Base-by-base conservation (phyloP, 1,284 basidiomycete genomes). In the Ganoderma resinaceum region DNA sequence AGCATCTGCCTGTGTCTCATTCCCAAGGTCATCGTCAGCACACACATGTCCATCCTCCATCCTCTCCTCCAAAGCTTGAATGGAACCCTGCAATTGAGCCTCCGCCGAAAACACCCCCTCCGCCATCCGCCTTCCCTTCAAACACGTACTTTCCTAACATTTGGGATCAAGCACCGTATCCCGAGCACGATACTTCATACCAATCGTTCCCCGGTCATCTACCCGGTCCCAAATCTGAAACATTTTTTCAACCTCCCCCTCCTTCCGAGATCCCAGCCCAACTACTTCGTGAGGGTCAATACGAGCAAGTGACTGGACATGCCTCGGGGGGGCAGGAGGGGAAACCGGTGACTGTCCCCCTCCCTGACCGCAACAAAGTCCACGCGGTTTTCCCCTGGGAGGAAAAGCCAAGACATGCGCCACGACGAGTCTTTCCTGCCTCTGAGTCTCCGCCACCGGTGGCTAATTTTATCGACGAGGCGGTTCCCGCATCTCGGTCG, bases 341-440 rank as follows among this genome's bases (percentile, higher is more conserved):
- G 46, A 49, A 26, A 23, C 12, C 5, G 23, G 23, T 14, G 46
- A 68, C 66, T 26, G 70, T 82, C 20, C 86, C 87, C 11, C 85
- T 83, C 66, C 95, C 96, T 1, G 92, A 97, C 77, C 86, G 83
- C 20, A 81, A 80, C 35, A 93, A 93, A 74, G 87, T 97, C 35
- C 91, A 91, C 72, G 83, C 87, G 31, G 85, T 98, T n/a, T 98
- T 99, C 78, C 96, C 97, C 9, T 99, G 97, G 97, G 97, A 99
- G 78, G 86, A 89, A 66, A 87, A 86, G 67, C 87, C 86, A 3
- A 88, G 92, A 59, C 84, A 85, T 55, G 76, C 84, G 66, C 90
- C 94, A 9, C 84, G 86, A 20, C 89, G 95, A 63, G 88, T 93
- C 16, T 96, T 96, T 78, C 95, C 95, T n/a, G 81, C 80, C 23